Base-by-base conservation (phyloP, 78 protist species). In the Corallochytrium limacisporum region DNA sequence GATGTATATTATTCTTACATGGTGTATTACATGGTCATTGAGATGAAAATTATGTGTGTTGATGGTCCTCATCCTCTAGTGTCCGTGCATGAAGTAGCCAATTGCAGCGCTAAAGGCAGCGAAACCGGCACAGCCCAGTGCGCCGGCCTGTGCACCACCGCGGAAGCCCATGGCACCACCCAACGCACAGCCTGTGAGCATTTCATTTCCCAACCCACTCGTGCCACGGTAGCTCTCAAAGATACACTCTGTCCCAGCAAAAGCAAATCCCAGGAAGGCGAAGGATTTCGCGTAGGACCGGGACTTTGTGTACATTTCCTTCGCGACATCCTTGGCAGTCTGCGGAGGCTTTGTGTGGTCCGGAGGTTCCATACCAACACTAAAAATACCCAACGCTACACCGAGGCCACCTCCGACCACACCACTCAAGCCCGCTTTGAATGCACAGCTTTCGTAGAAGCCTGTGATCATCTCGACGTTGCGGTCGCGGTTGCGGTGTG, bases 241-340 rank as follows among this genome's bases (percentile, higher is more conserved):
- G 26, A 28, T 39, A 37, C 63, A 57, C 63, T 57, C 63, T 24
- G 63, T 28, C 22, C 63, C 63, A 9, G 63, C 63, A 28, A 57
- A 57, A 9, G 33, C 33, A 28, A 10, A 33, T 18, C 63, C 63
- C 40, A 57, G 15, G 40, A 57, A 33, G 20, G 63, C 63, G 15
- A 57, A 57, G 42, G 26, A 33, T 20, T 57, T 57, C 15, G 44
- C 63, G 44, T 33, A 33, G 42, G 38, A 12, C 44, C 33, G 42
- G 33, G 33, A n/a, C 24, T 39, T 13, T 28, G 10, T 57, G 63
- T 39, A 33, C 63, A 57, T 57, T 33, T 57, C 63, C 32, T 20
- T 15, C n/a, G 33, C 6, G 12, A 57, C 63, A 32, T 37, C 42
- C 8, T 39, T 7, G 8, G 63, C 42, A 12, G 13, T 10, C 22